These are phyloP conservation scores for Ascochyta clinopodiicola DNA, from an alignment of 2,329 filamentous ascomycete species.

Conservation along the genomic window DNA sequence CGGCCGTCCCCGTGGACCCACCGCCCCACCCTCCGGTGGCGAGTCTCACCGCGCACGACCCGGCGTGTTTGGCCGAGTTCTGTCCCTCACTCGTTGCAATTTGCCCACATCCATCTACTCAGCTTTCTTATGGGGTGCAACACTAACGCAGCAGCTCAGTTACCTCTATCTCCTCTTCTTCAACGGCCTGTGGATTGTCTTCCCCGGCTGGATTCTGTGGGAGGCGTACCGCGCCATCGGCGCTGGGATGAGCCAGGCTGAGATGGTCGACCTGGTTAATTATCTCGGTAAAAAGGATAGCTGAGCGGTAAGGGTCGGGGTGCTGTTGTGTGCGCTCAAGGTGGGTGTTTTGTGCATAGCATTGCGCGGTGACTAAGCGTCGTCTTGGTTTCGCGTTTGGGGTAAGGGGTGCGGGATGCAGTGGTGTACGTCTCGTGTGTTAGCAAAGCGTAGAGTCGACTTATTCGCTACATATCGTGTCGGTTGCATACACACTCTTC, in stretches of 20 bases:
- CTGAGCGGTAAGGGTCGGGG: not conserved
- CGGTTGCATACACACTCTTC: too few species aligned
- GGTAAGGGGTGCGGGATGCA: too few species aligned
- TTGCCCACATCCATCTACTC: too few species aligned
- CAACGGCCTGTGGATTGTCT: slow-evolving; percentile 68
- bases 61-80: not conserved
- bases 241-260: slow-evolving; percentile 44
- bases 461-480: too few species aligned
- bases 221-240: slow-evolving; percentile 58
- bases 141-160: slow-evolving; percentile 25
- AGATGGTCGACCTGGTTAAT: slow-evolving; percentile 48
- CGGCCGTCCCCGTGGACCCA: slow-evolving; percentile 2
- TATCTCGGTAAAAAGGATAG: slow-evolving; percentile 45
- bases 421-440: too few species aligned
- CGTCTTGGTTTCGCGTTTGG: too few species aligned
- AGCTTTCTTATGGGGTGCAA: not conserved
- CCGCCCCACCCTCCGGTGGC: slow-evolving; percentile 10
- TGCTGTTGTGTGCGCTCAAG: too few species aligned
- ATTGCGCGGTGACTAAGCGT: too few species aligned
- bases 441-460: too few species aligned
- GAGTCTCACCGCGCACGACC: slow-evolving; percentile 12
- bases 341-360: too few species aligned
- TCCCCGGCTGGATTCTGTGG: slow-evolving; percentile 64
- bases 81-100: not conserved
- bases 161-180: slow-evolving; percentile 71